Percentiles rank a stretch among this genome's conserved stretches.
These are phyloP conservation scores for Penicillium capsulatum DNA, from an alignment of 2,329 filamentous ascomycete genomes.

Conservation along the genomic window DNA sequence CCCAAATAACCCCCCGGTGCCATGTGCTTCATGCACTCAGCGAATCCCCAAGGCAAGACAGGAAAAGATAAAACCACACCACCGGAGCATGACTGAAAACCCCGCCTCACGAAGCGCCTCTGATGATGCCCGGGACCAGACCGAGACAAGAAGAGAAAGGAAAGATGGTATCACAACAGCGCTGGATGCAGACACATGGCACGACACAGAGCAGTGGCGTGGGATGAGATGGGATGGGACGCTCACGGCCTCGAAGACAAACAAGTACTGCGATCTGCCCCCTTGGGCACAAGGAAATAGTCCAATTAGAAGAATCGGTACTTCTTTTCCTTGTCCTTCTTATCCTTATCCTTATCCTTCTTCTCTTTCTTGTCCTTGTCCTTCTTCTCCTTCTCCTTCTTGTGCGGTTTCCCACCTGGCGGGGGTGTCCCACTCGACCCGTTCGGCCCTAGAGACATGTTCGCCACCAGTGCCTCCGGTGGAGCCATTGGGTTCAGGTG, in stretches of 20 bases:
- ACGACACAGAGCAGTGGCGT: conserved; percentile 6
- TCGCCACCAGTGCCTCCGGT: conserved; percentile 33
- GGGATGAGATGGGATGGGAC: conserved; percentile 11
- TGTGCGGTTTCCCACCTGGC: conserved; percentile 29
- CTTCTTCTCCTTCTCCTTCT: conserved; percentile 48
- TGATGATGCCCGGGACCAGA: conserved; percentile 15
- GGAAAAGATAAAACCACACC: background rate
- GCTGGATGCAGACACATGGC: conserved; percentile 17
- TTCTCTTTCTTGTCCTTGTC: conserved; percentile 53
- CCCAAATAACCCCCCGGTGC: no score
- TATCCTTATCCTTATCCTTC: conserved; percentile 54
- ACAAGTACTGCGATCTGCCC: no score
- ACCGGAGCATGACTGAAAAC: background rate
- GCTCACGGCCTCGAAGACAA: no score
- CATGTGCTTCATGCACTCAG: background rate
- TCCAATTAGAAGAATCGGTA: conserved; percentile 51
- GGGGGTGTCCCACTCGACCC: conserved; percentile 27
- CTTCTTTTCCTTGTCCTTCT: conserved; percentile 46
- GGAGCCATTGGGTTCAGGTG: conserved; percentile 27
- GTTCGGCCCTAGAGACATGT: conserved; percentile 36
- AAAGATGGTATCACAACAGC: conserved; percentile 36
- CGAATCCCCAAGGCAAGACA: background rate
- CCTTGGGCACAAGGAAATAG: background rate
- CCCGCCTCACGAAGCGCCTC: conserved; percentile 9
- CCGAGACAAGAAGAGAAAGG: conserved; percentile 15